phyloP scores from a whole-genome alignment of 169 alveolate species.

The Plasmodium adleri region DNA sequence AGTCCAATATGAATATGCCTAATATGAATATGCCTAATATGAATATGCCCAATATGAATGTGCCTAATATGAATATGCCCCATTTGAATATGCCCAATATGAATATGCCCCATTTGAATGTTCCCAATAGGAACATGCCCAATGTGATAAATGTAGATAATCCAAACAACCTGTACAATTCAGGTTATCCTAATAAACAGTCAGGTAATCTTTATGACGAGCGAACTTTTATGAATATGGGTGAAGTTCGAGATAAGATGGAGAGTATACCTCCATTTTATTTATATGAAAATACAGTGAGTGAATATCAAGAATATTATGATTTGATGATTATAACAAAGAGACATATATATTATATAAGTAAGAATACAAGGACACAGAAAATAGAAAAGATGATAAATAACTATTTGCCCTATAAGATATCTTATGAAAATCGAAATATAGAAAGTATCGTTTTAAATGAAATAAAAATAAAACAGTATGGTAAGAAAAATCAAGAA shows the following conservation, averaged over 20 bases:
- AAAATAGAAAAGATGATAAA: conserved; percentile 68
- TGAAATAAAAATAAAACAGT: conserved; percentile 9
- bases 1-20: background rate
- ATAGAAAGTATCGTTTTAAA: conserved; percentile 18
- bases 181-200: too few relatives aligned
- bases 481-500: background rate
- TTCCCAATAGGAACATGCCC: background rate
- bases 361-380: conserved; percentile 42
- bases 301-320: conserved; percentile 70
- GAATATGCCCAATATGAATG: background rate
- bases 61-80: background rate
- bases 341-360: conserved; percentile 51
- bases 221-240: background rate
- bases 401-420: conserved; percentile 16
- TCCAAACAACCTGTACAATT: background rate
- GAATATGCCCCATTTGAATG: background rate
- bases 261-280: conserved; percentile 70
- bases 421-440: conserved; percentile 41
- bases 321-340: conserved; percentile 52
- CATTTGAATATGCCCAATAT: background rate
- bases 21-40: background rate
- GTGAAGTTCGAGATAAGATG: conserved; percentile 7
- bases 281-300: conserved; percentile 63
- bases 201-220: conserved; percentile 1
- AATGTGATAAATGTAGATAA: background rate